These are phyloP conservation scores for Pichia sp. DNA, from an alignment of 1,139 yeast species.

Conservation along the genomic window DNA sequence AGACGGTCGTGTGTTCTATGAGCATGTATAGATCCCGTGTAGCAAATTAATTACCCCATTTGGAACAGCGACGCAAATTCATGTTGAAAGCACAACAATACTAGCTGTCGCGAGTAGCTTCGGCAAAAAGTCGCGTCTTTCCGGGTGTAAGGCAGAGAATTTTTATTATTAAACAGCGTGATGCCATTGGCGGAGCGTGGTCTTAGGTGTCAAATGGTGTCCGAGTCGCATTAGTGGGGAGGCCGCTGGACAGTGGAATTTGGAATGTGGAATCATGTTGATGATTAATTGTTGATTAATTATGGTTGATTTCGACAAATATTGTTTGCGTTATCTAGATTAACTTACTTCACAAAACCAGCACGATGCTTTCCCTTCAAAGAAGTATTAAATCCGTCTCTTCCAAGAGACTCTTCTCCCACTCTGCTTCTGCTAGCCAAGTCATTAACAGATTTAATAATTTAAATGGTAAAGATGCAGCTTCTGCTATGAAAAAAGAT, in stretches of 20 bases:
- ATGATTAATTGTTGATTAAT: not conserved
- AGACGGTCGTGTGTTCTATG: constrained; percentile 32
- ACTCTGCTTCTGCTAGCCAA: constrained; percentile 22
- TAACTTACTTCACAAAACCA: too few species aligned
- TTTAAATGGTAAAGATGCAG: constrained; percentile 47
- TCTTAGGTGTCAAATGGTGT: not conserved
- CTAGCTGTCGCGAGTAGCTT: not conserved
- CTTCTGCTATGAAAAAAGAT: constrained; percentile 57
- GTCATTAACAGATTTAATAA: constrained; percentile 30
- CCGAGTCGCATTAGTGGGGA: not conserved
- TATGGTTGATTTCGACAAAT: not conserved
- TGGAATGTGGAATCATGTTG: not conserved
- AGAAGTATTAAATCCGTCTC: constrained; percentile 15
- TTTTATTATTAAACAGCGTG: not conserved
- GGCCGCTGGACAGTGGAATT: not conserved
- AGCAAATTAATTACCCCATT: not conserved
- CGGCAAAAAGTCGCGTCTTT: not conserved
- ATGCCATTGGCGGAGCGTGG: not conserved
- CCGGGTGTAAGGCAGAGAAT: not conserved
- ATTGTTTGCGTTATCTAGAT: too few species aligned
- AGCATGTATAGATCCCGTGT: not conserved
- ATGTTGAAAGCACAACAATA: not conserved
- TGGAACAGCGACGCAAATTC: not conserved
- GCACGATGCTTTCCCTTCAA: constrained; percentile 19
- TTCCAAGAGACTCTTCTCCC: constrained; percentile 26